A percentile compares a stretch with the other conserved stretches of the same genome.
Evolutionary conservation across 352 stramenopile species (phyloP).

Genomic region (Chloridella minuta): DNA sequence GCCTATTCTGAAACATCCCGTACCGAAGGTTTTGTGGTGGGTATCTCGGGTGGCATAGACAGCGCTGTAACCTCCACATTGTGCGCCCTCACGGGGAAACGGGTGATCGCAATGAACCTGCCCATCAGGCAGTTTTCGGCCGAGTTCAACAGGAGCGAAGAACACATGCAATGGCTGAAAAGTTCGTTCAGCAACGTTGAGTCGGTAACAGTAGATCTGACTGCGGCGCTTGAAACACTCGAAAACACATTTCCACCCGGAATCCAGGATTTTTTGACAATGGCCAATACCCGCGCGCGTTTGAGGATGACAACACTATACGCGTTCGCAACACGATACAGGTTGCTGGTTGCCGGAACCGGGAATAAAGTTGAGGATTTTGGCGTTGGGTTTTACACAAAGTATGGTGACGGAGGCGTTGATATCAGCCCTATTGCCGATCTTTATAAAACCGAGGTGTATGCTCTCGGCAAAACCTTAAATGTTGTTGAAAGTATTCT

Average conservation of each 20-base stretch:
- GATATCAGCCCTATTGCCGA: background rate
- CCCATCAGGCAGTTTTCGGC: background rate
- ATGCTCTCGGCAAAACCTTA: background rate
- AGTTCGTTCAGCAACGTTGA: background rate
- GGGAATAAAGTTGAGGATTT: background rate
- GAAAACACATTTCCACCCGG: background rate
- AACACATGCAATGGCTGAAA: background rate
- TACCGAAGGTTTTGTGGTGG: background rate
- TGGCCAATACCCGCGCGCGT: background rate
- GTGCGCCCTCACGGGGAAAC: background rate
- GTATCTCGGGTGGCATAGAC: background rate
- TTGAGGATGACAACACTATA: background rate
- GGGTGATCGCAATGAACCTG: background rate
- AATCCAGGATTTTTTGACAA: background rate
- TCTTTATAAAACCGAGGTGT: background rate
- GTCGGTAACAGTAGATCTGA: background rate
- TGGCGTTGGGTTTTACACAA: background rate
- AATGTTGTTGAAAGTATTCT: background rate
- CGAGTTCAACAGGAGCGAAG: background rate
- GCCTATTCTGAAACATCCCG: background rate
- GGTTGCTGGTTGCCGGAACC: background rate
- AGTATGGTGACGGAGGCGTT: background rate
- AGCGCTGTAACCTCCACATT: background rate
- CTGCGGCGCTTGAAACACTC: background rate
- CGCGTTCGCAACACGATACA: background rate